Base-by-base conservation (phyloP, 306 rosid genomes). In the Morella rubra region DNA sequence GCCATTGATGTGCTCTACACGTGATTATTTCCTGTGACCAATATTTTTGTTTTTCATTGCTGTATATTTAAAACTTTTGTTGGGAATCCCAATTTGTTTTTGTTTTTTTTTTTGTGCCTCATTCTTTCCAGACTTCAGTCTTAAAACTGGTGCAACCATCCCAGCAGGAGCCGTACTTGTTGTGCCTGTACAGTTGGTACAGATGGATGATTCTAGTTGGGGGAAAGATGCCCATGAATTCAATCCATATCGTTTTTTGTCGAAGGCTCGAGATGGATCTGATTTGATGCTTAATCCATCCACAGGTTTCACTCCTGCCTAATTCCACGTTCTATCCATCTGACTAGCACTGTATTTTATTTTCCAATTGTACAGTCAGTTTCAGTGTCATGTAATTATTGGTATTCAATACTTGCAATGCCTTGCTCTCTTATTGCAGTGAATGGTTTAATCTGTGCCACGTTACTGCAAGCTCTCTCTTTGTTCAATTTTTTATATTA, bases 131-230 rank as follows among this genome's bases (percentile, higher is more conserved):
- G 94, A 90, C 84, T 71, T 90, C 77, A 77, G 61, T 73, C 85
- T 93, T 64, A 62, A 89, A 81, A 85, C 77, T 72, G 94, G 96
- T 46, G 73, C 78, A 75, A 90, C 86, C 60, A 76, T 93, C 65
- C 98, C 96, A 55, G 89, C 94, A 77, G 94, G 91, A 72, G 82
- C 94, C 69, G 67, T 83, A 64, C 64, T 90, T 64, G 94, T 90
- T 81, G 93, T 84, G 58, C 98, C 96, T 37, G 77, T 89, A 44
- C 89, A 87, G 75, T 82, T 90, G 81, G 81, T 90, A 76, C 96
- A 89, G 81, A 90, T 81, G 84, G 93, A 93, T 77, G 84, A 37
- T 81, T 84, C 80, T 66, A 87, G 77, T 71, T 93, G 96, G 96
- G 98, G 98, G 61, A 84, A 84, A 60, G 86, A 81, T 81, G 94